These are phyloP conservation scores for Linum tenue DNA, from an alignment of 345 rosid species.

Conservation along the genomic window DNA sequence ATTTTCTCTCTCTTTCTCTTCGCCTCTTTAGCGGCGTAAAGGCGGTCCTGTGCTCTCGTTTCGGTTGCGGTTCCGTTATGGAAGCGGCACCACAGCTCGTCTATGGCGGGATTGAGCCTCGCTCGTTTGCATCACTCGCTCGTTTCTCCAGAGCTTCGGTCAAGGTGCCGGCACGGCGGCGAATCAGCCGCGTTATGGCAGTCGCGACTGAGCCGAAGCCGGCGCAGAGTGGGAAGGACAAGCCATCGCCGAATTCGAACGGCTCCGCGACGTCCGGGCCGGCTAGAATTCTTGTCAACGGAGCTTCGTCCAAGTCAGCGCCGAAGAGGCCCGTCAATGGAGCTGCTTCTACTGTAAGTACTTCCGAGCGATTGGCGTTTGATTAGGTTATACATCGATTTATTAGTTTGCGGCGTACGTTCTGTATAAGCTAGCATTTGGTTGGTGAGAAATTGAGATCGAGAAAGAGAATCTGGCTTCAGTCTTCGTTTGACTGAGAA, in stretches of 20 bases:
- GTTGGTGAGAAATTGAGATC: background rate
- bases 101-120: conserved; percentile 42
- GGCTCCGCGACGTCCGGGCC: conserved; percentile 32
- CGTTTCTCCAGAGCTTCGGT: conserved; percentile 14
- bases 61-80: conserved; percentile 23
- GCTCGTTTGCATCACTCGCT: conserved; percentile 27
- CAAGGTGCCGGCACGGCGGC: conserved; percentile 24
- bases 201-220: conserved; percentile 76
- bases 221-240: conserved; percentile 25
- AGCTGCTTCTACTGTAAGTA: conserved; percentile 39
- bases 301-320: conserved; percentile 14
- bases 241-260: conserved; percentile 15
- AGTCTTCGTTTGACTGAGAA: background rate
- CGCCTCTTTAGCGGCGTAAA: background rate
- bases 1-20: too few relatives aligned
- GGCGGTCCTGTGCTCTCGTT: too few relatives aligned
- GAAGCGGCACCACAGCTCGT: conserved; percentile 51
- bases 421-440: background rate
- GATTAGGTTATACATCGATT: too few relatives aligned
- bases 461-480: background rate
- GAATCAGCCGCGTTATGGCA: conserved; percentile 33
- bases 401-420: background rate
- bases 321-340: conserved; percentile 44
- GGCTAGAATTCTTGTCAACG: conserved; percentile 14
- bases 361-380: background rate